Base-by-base conservation (phyloP, 495 filamentous ascomycete genomes). In the Cercophora samala region DNA sequence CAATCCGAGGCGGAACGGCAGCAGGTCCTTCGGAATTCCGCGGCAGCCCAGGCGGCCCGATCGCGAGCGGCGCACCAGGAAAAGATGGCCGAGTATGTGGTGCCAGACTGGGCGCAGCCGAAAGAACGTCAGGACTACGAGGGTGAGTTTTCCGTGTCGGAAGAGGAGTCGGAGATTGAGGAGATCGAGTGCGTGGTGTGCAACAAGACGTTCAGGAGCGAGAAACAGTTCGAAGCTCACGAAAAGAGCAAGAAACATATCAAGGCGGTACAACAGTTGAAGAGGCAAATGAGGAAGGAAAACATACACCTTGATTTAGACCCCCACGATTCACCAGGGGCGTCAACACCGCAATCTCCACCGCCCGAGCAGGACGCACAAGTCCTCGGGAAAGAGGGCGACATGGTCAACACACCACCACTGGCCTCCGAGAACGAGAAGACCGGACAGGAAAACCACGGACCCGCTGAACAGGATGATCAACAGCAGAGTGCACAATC, bases 221-320 rank as follows among this genome's bases (percentile, higher is more conserved):
- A 97, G 73, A 91, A 90, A 70, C 95, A 97, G 70, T 94, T 88
- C 67, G 88, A 93, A 73, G 87, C 90, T n/a, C 95, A 99, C 72
- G 94, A 98, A 79, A 91, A 89, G 77, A 97, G 93, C 80, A 98
- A 96, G 74, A 98, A 97, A 74, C 95, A 99, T 73, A 72, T 87
- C 56, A 97, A 96, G 73, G 90, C 91, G 3, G 84, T 97, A 5
- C 87, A 92, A 67, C 85, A 92, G 68, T 76, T 99, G 46, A 86
- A 85, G 70, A 82, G 87, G 71, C 88, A 94, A 76, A 97, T 99
- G 94, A 84, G 81, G 69, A 85, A 87, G 69, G 88, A 99, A 66
- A 87, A 93, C 72, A 78, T 82, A 58, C 76, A 76, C 32, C 73
- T 92, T 5, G 79, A 87, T 62, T 75, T 94, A 8, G 78, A 85